A percentile compares a stretch with the other conserved stretches of the same genome.
These are phyloP conservation scores for Passiflora organensis DNA, from an alignment of 345 rosid genomes.

Conservation along the genomic window DNA sequence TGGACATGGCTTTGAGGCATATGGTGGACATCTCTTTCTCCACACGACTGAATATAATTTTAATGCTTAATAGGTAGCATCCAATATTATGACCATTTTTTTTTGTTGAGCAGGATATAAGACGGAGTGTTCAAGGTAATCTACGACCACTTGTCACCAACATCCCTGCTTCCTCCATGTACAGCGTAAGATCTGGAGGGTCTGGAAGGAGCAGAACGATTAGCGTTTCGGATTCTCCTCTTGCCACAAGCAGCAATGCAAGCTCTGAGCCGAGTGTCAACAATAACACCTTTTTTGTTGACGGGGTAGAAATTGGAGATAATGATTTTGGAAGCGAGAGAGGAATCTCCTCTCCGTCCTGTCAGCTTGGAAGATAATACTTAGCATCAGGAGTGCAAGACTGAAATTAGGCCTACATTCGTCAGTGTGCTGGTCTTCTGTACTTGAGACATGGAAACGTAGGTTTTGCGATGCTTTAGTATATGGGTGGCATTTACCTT, in stretches of 20 bases:
- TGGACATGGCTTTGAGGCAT: conserved; percentile 31
- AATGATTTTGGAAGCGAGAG: conserved; percentile 42
- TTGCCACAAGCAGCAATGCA: conserved; percentile 23
- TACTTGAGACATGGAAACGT: neutral
- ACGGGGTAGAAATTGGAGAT: conserved; percentile 16
- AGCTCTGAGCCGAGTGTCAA: conserved; percentile 29
- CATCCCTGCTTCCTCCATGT: conserved; percentile 59
- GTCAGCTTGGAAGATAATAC: conserved; percentile 30
- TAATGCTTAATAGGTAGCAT: neutral
- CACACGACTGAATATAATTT: neutral
- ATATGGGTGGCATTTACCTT: no score
- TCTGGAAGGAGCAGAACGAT: conserved; percentile 20
- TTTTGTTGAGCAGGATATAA: conserved; percentile 22
- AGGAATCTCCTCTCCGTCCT: conserved; percentile 39
- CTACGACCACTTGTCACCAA: conserved; percentile 44
- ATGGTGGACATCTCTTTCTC: conserved; percentile 15
- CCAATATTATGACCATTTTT: neutral
- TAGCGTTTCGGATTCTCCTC: conserved; percentile 22
- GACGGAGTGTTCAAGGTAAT: conserved; percentile 21
- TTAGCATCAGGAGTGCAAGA: no score
- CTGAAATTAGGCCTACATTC: neutral
- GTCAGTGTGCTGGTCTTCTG: neutral
- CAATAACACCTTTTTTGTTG: conserved; percentile 13
- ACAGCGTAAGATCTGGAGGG: conserved; percentile 30
- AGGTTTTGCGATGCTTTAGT: neutral